phyloP scores from a whole-genome alignment of 2,329 filamentous ascomycete species.

The Fusarium sp. region DNA sequence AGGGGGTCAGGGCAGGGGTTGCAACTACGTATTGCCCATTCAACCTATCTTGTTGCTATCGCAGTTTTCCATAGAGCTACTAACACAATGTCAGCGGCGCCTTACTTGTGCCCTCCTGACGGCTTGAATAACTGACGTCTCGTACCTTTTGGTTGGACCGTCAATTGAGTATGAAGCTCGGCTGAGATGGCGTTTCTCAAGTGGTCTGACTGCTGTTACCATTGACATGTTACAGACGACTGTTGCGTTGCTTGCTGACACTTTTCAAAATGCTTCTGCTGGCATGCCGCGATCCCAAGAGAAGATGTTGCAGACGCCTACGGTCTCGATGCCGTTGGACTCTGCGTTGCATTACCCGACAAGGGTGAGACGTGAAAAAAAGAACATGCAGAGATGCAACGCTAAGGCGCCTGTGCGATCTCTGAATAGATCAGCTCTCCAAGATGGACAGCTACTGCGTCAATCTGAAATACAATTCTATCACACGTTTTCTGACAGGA shows the following conservation, averaged over 20 bases:
- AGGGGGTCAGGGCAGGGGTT: slow-evolving; percentile 22
- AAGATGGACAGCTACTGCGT: not conserved
- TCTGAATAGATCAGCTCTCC: slow-evolving; percentile 17
- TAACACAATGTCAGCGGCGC: slow-evolving; percentile 17
- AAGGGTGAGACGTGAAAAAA: slow-evolving; percentile 16
- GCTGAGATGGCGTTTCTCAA: slow-evolving; percentile 6
- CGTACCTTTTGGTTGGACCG: slow-evolving; percentile 12
- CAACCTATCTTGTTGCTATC: slow-evolving; percentile 26
- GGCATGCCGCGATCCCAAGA: slow-evolving; percentile 13
- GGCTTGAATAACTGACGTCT: slow-evolving; percentile 11
- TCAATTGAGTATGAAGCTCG: slow-evolving; percentile 9
- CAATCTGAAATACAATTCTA: not conserved
- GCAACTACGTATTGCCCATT: slow-evolving; percentile 15
- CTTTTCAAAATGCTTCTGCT: slow-evolving; percentile 9
- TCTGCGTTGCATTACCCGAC: slow-evolving; percentile 28
- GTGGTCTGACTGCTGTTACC: slow-evolving; percentile 20
- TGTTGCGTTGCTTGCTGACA: slow-evolving; percentile 14
- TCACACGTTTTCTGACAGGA: not conserved
- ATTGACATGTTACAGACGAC: slow-evolving; percentile 11
- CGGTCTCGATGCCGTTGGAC: slow-evolving; percentile 41
- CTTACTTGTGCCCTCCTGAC: slow-evolving; percentile 22
- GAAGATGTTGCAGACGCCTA: slow-evolving; percentile 30
- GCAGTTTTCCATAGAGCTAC: slow-evolving; percentile 24
- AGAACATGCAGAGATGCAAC: slow-evolving; percentile 11
- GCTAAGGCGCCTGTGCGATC: slow-evolving; percentile 15